Conservation (phyloP, 2,329 filamentous ascomycete genomes). For the Zasmidium cellare region DNA sequence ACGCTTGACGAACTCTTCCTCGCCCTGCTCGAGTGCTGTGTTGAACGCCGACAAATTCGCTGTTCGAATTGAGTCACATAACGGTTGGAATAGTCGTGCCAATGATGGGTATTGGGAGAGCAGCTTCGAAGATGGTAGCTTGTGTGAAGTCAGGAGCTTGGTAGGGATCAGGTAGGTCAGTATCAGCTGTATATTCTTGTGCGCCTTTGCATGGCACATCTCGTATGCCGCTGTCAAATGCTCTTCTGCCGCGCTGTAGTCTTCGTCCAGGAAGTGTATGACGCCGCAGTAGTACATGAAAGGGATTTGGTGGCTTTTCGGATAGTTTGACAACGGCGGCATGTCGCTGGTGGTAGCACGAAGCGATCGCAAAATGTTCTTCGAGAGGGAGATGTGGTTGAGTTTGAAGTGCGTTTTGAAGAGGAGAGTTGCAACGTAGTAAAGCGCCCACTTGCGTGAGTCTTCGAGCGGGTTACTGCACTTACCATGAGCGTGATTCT, state of each 20-base stretch:
- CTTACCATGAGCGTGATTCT: constrained; percentile 24
- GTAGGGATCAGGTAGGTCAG: constrained; percentile 94
- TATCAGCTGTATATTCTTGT: constrained; percentile 84
- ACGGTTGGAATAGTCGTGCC: constrained; percentile 73
- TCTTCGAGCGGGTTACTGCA: constrained; percentile 76
- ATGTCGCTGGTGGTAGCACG: constrained; percentile 70
- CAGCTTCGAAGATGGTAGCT: constrained; percentile 71
- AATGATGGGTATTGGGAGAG: constrained; percentile 75
- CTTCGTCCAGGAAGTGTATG: constrained; percentile 90
- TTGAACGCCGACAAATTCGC: constrained; percentile 86
- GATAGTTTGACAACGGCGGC: constrained; percentile 75
- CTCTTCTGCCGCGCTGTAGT: constrained; percentile 80
- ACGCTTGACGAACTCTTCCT: constrained; percentile 89
- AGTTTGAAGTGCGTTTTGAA: constrained; percentile 97
- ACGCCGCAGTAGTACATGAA: constrained; percentile 97
- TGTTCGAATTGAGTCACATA: constrained; percentile 75
- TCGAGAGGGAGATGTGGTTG: constrained; percentile 83
- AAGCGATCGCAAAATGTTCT: constrained; percentile 84
- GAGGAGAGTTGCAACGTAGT: constrained; percentile 88
- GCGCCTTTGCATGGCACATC: constrained; percentile 71
- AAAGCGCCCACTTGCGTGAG: constrained; percentile 96
- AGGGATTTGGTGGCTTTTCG: constrained; percentile 86
- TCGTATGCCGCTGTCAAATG: constrained; percentile 77
- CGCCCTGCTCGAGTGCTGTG: constrained; percentile 72
- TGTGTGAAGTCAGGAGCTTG: constrained; percentile 82